phyloP scores from a whole-genome alignment of 768 basidiomycete genomes.

The Hydnomerulius pinastri region DNA sequence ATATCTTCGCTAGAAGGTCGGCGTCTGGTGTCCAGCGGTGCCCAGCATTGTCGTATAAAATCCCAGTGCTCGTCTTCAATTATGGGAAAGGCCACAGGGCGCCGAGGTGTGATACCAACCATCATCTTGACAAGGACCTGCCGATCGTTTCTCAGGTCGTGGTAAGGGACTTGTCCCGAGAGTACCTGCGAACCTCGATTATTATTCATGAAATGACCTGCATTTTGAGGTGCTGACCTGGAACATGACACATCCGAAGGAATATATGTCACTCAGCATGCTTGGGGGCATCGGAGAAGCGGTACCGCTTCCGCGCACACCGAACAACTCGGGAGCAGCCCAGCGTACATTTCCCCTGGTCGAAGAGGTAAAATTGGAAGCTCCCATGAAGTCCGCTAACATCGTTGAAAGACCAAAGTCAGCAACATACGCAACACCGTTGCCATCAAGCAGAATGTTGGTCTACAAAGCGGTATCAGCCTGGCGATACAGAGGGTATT shows the following conservation, averaged over 20 bases:
- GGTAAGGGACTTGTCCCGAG: constrained; percentile 1
- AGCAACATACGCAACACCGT: constrained; percentile 38
- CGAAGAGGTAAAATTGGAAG: constrained; percentile 8
- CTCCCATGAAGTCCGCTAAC: constrained; percentile 33
- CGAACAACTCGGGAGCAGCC: constrained; percentile 28
- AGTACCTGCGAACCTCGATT: not conserved
- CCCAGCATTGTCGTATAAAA: constrained; percentile 44
- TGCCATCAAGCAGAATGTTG: constrained; percentile 37
- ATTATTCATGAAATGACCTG: not conserved
- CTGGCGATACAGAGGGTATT: not conserved
- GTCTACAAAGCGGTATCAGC: not conserved
- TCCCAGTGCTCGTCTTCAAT: constrained; percentile 35
- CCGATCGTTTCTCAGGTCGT: not conserved
- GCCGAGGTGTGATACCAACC: not conserved
- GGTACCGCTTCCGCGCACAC: not conserved
- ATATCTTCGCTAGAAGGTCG: not conserved
- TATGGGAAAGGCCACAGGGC: not conserved
- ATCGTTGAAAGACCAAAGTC: constrained; percentile 49
- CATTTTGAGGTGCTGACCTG: constrained; percentile 10
- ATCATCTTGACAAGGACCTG: not conserved
- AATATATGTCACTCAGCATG: constrained; percentile 44
- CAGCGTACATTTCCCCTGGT: constrained; percentile 41
- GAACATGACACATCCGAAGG: constrained; percentile 40
- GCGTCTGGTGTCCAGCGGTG: not conserved
- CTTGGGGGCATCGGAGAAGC: not conserved